Conservation (phyloP, 1,139 yeast genomes). For the Chernovozyma sophiae-reginae region DNA sequence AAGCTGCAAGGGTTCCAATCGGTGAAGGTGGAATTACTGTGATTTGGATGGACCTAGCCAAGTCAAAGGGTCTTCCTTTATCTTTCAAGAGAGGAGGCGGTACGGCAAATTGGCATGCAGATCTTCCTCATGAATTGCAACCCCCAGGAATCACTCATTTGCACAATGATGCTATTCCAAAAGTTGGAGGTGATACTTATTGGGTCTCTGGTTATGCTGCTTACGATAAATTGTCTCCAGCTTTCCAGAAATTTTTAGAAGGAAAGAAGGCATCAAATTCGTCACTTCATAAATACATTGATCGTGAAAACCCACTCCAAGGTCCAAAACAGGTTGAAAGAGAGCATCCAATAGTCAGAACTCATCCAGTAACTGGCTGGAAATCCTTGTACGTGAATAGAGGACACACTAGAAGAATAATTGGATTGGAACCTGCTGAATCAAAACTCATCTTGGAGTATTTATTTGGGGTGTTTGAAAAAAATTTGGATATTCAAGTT, state of each 20-base stretch:
- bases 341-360: conserved; percentile 38
- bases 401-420: conserved; percentile 32
- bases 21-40: conserved; percentile 38
- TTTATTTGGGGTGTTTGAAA: conserved; percentile 30
- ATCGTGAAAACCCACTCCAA: conserved; percentile 27
- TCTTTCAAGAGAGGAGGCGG: conserved; percentile 31
- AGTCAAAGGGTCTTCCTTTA: conserved; percentile 18
- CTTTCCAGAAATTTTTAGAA: conserved; percentile 31
- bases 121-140: conserved; percentile 32
- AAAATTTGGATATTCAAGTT: conserved; percentile 43
- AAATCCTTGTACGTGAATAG: conserved; percentile 36
- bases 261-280: conserved; percentile 33
- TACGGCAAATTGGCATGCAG: conserved; percentile 36
- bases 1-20: conserved; percentile 31
- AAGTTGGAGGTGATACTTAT: conserved; percentile 33
- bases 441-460: conserved; percentile 29
- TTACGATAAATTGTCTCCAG: conserved; percentile 34
- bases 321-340: conserved; percentile 34
- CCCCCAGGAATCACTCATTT: conserved; percentile 38
- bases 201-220: conserved; percentile 39
- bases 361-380: conserved; percentile 43
- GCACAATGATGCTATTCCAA: conserved; percentile 32
- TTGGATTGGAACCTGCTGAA: conserved; percentile 33
- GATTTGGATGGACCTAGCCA: conserved; percentile 47
- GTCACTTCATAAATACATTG: conserved; percentile 32